Base-by-base conservation (phyloP, 768 basidiomycete genomes). In the Kwoniella shandongensis region DNA sequence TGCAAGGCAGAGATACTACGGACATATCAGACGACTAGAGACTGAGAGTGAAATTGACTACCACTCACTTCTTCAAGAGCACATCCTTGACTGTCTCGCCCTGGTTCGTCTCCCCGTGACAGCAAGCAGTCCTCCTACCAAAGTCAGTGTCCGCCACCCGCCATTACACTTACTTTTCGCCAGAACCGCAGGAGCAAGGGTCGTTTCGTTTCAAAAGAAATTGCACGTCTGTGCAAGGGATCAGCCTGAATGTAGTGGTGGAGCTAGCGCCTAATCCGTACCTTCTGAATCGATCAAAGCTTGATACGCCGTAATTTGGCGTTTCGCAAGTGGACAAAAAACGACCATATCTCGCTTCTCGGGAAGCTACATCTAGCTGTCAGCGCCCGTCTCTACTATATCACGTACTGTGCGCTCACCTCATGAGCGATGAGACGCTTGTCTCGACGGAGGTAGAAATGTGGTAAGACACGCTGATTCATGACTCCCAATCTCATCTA, bases 341-440 rank as follows among this genome's bases (percentile, higher is more conserved):
- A 96, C 90, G 13, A 97, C 88, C 69, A 91, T 80, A 64, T 99
- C 94, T 0, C 82, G 82, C 79, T 99, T 99, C 59, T 81, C 80
- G 0, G 94, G 94, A 2, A 98, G 81, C 87, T 93, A 66, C 2
- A 15, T 50, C 0, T 32, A 32, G 13, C 7, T 13, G 13, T 32
- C 32, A 32, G 32, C 32, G 35, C 17, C 35, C 13, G 23, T 11
- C 27, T 52, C 25, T 12, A 8, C 20, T 1, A 8, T 18, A 10
- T 11, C 29, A 22, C 15, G 18, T 6, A 17, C 32, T 17, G 11
- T 26, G 22, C 4, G 55, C 57, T 55, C 26, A 74, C 70, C 61
- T 73, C 72, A 39, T 66, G 54, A 2, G 72, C 72, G 18, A 72
- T 70, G 32, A 70, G 45, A 2, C 64, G 52, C 49, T 73, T 75